phyloP scores from a whole-genome alignment of 805 yeast species.

The Barnettozyma californica region DNA sequence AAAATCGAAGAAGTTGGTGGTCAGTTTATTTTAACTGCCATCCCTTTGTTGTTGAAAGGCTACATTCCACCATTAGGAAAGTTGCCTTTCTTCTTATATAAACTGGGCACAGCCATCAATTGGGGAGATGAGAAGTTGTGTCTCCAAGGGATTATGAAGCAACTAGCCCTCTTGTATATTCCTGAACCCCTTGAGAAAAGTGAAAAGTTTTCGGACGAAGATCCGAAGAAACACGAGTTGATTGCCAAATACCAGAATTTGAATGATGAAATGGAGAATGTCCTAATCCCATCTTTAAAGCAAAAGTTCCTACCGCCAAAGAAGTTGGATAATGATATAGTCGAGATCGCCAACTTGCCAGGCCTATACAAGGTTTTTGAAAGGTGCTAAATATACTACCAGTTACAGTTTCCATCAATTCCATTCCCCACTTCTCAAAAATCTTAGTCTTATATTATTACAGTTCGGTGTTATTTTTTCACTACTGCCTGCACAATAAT shows the following conservation, averaged over 20 bases:
- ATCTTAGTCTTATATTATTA: too few species aligned
- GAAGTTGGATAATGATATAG: slow-evolving; percentile 45
- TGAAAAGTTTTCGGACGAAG: slow-evolving; percentile 21
- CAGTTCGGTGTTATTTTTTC: neutral
- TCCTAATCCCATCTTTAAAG: slow-evolving; percentile 62
- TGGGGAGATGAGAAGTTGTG: slow-evolving; percentile 70
- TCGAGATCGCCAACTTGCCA: slow-evolving; percentile 88
- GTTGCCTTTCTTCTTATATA: slow-evolving; percentile 59
- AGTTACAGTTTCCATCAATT: too few species aligned
- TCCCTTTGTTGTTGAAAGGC: slow-evolving; percentile 68
- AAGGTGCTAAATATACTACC: neutral
- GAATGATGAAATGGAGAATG: slow-evolving; percentile 44
- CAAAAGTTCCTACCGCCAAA: slow-evolving; percentile 60
- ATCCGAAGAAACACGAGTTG: slow-evolving; percentile 20
- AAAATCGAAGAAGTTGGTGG: slow-evolving; percentile 28
- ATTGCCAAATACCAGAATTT: slow-evolving; percentile 28
- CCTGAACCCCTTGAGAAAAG: slow-evolving; percentile 47
- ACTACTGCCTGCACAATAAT: neutral
- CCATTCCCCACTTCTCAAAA: neutral
- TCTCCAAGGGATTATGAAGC: slow-evolving; percentile 55
- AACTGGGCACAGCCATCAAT: slow-evolving; percentile 52
- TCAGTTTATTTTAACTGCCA: slow-evolving; percentile 34
- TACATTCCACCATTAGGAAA: slow-evolving; percentile 60
- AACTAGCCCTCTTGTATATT: slow-evolving; percentile 66
- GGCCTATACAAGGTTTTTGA: slow-evolving; percentile 90